These are phyloP conservation scores for Sclerotinia trifoliorum DNA, from an alignment of 2,329 filamentous ascomycete species.

Conservation along the genomic window DNA sequence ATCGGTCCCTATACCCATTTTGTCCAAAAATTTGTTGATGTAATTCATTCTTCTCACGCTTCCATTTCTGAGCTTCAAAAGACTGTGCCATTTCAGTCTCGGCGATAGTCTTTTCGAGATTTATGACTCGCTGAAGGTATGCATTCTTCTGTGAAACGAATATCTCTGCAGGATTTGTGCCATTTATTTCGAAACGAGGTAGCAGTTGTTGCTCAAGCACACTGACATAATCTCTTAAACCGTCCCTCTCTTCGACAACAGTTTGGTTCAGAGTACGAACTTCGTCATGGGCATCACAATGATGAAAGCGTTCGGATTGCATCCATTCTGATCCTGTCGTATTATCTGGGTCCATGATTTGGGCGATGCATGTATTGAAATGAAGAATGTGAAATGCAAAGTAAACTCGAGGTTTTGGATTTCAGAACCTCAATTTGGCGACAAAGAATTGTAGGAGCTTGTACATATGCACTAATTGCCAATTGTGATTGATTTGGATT, in stretches of 20 bases:
- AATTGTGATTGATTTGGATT: not conserved
- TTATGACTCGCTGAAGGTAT: constrained; percentile 4
- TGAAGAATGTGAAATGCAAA: not conserved
- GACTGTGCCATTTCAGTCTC: not conserved
- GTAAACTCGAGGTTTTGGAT: not conserved
- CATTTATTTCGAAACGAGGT: not conserved
- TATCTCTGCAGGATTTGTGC: not conserved
- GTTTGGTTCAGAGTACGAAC: not conserved
- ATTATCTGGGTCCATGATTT: constrained; percentile 1
- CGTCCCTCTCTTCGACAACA: constrained; percentile 10
- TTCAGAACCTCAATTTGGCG: not conserved
- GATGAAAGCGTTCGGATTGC: not conserved
- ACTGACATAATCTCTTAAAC: not conserved
- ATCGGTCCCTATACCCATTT: constrained; percentile 5
- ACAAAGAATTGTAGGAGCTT: not conserved
- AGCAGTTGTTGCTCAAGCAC: constrained; percentile 10
- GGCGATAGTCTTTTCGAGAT: not conserved
- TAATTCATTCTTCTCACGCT: not conserved
- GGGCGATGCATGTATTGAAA: not conserved
- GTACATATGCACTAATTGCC: not conserved
- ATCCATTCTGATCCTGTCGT: not conserved
- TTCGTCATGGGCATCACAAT: not conserved
- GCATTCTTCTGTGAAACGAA: constrained; percentile 1
- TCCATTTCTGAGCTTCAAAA: not conserved
- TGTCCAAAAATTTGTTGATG: not conserved